phyloP scores from a whole-genome alignment of 2,329 filamentous ascomycete genomes.

The Monilinia fructigena region DNA sequence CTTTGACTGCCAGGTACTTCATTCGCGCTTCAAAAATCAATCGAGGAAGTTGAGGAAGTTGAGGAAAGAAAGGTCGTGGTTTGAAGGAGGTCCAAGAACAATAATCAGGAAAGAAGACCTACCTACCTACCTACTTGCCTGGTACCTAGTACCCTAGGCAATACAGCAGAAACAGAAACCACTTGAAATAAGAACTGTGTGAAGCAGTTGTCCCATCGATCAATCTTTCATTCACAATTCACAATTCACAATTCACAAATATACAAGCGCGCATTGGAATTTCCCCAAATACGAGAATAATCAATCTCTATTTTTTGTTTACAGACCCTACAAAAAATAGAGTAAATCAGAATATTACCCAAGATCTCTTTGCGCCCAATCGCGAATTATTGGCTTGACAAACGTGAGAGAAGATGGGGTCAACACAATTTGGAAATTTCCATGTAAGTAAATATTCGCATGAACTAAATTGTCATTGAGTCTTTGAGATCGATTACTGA shows the following conservation, averaged over 20 bases:
- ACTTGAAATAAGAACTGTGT: not conserved
- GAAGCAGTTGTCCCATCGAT: not conserved
- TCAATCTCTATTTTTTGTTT: conserved; percentile 20
- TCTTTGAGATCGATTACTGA: conserved; percentile 24
- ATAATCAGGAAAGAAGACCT: conserved; percentile 11
- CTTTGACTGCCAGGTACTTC: not conserved
- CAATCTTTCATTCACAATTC: conserved; percentile 7
- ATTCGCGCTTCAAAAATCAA: not conserved
- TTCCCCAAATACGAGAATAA: conserved; percentile 15
- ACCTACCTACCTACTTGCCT: too few species aligned
- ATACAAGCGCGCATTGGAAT: conserved; percentile 19
- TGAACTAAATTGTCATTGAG: conserved; percentile 23
- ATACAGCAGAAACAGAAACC: not conserved
- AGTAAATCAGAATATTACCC: conserved; percentile 14
- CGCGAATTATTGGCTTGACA: conserved; percentile 9
- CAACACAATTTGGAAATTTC: conserved; percentile 56
- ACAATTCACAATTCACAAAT: conserved; percentile 5
- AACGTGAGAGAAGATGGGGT: conserved; percentile 30
- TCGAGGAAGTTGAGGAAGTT: conserved; percentile 15
- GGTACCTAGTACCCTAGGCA: not conserved
- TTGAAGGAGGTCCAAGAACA: conserved; percentile 5
- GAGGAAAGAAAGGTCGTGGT: conserved; percentile 1
- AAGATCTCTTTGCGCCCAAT: conserved; percentile 3
- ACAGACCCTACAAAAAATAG: conserved; percentile 9
- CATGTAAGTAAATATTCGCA: conserved; percentile 43